A percentile compares a stretch with the other conserved stretches of the same genome.
phyloP scores from a whole-genome alignment of 2,329 filamentous ascomycete genomes.

The Alternaria metachromatica region DNA sequence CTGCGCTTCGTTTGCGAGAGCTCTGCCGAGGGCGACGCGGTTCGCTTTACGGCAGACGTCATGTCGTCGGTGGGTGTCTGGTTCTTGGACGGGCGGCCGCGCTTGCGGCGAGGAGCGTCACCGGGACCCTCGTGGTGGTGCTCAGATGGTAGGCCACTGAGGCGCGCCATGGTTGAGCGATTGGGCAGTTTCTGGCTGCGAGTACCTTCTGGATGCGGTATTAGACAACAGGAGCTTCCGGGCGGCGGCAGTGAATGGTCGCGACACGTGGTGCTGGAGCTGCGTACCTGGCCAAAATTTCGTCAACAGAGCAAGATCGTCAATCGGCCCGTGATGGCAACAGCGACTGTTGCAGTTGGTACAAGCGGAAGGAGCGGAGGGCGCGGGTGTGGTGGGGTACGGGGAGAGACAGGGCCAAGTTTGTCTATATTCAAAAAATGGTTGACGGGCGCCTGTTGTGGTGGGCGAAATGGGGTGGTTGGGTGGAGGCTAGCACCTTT shows the following conservation, averaged over 20 bases:
- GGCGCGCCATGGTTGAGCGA: constrained; percentile 39
- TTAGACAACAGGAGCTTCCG: not conserved
- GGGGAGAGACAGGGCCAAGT: constrained; percentile 6
- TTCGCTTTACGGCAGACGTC: constrained; percentile 32
- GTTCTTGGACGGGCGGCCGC: constrained; percentile 38
- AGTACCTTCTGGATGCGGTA: not conserved
- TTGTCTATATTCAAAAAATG: constrained; percentile 1
- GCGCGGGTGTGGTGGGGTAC: constrained; percentile 6
- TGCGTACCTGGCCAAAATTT: constrained; percentile 14
- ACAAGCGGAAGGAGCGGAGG: not conserved
- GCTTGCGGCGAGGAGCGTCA: constrained; percentile 41
- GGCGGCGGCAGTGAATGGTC: constrained; percentile 1
- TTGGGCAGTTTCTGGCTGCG: not conserved
- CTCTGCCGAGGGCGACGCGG: constrained; percentile 36
- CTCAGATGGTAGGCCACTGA: constrained; percentile 44
- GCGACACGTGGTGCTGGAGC: constrained; percentile 4
- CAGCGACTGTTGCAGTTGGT: not conserved
- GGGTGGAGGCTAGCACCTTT: constrained; percentile 11
- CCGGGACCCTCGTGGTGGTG: constrained; percentile 46
- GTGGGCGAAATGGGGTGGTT: constrained; percentile 22
- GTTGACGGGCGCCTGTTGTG: constrained; percentile 2
- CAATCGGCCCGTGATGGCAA: constrained; percentile 12
- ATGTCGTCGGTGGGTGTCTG: constrained; percentile 28
- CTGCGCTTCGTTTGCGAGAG: constrained; percentile 40
- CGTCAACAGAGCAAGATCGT: constrained; percentile 8